Conservation (phyloP, 108 stramenopile species). For the Seminavis robusta region DNA sequence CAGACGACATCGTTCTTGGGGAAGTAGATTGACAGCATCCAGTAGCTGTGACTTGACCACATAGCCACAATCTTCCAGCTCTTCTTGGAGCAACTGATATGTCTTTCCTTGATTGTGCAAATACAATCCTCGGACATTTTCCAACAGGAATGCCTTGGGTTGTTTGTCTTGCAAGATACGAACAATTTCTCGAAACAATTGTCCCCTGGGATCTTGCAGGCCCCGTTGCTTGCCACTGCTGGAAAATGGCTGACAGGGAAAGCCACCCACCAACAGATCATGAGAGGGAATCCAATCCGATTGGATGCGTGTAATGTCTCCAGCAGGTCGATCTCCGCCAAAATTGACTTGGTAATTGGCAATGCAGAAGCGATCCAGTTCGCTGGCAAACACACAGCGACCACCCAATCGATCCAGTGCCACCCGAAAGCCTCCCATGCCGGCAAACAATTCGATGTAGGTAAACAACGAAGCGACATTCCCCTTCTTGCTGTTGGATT, state of each 20-base stretch:
- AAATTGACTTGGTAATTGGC: slow-evolving; percentile 48
- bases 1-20: slow-evolving; percentile 20
- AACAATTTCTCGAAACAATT: slow-evolving; percentile 22
- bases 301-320: slow-evolving; percentile 47
- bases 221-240: slow-evolving; percentile 4
- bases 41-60: slow-evolving; percentile 8
- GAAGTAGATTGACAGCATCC: slow-evolving; percentile 12
- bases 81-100: neutral
- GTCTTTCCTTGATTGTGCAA: slow-evolving; percentile 19
- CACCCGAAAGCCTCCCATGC: slow-evolving; percentile 70
- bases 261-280: slow-evolving; percentile 29
- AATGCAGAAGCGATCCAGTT: slow-evolving; percentile 38
- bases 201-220: slow-evolving; percentile 12
- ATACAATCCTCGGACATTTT: slow-evolving; percentile 27
- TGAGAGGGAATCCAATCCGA: slow-evolving; percentile 28
- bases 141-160: slow-evolving; percentile 23
- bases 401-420: slow-evolving; percentile 67
- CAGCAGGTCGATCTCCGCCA: slow-evolving; percentile 14
- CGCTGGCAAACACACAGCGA: slow-evolving; percentile 57
- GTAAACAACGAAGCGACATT: too few relatives aligned
- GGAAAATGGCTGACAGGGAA: slow-evolving; percentile 35
- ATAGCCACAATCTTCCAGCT: slow-evolving; percentile 12
- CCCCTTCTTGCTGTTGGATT: too few relatives aligned
- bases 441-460: slow-evolving; percentile 64
- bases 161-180: slow-evolving; percentile 15